Evolutionary conservation across 2,329 filamentous ascomycete genomes (phyloP), one percentile per base, ranked within the genome.

Genomic region (Penicillium sp.): DNA sequence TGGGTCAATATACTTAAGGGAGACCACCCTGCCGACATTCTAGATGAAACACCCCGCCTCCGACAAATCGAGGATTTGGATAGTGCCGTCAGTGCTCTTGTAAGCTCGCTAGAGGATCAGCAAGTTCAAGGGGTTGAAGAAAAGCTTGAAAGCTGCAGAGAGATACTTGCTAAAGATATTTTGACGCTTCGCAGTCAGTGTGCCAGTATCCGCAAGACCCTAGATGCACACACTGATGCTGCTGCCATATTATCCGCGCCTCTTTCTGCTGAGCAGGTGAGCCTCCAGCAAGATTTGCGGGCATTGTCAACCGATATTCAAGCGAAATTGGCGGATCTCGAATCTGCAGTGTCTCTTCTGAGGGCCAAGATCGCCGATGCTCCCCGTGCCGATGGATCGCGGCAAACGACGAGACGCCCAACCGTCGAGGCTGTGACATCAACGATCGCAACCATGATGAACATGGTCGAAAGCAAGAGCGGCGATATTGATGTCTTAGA

Each of bases 371-470:
- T 97, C 19, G 89, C 90, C 0, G 84, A 86, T 21, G 78, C 80
- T 26, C 76, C 79, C 48, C 77, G 79, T 5, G 79, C 85, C 1
- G 83, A 84, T 47, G 84, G 73, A 30, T 71, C 73, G 3, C 63
- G 71, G 47, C 66, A 64, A 62, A 60, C 58, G 56, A 64, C 63
- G 47, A 70, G 84, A 55, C 86, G 89, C 5, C 95, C 95, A 0
- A 97, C 93, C 0, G 91, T 97, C 9, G 95, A 97, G 70, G 92
- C 92, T 0, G 91, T 99, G 21, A 90, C 93, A 68, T 91, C 91
- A 63, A 99, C 95, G 1, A 96, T 99, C 67, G 83, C 84, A 61
- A 97, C 95, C 73, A 93, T 99, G 90, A 97, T 93, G 38, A 86
- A 83, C 63, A 94, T 97, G 90, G 91, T 91, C 0, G 92, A 98